Evolutionary conservation across 768 basidiomycete species (phyloP), one percentile per base, ranked within the genome.

Genomic region (Imleria badia): DNA sequence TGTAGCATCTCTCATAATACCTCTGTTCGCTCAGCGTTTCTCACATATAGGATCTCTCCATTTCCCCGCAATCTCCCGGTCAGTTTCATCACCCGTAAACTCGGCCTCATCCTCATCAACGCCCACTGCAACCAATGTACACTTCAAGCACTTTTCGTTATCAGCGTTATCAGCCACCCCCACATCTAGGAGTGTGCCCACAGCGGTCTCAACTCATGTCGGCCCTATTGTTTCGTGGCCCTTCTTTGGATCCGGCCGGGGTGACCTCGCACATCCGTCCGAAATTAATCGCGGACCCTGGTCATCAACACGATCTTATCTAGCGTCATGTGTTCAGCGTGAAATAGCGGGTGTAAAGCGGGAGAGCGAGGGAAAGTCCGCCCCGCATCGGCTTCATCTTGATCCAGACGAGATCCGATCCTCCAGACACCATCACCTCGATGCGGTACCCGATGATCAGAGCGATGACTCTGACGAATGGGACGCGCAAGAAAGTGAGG

Each of bases 211-310:
- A 46, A 74, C 79, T 47, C 81, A 85, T 46, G 76, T 92, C 41
- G 91, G 91, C 5, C 87, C 87, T 9, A 93, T 94, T 63, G 82
- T 93, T 46, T 91, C 90, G 4, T 94, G 91, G 91, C 87, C 91
- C 1, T 94, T 93, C 77, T 94, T 94, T 66, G 91, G 91, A 43
- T 87, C 89, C 5, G 84, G 86, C 59, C 80, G 91, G 38, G 91
- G 91, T 31, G 85, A 89, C 54, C 78, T 90, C 22, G 60, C 70
- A 3, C 86, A 87, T 60, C 85, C 84, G 4, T 72, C 76, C 20
- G 88, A 91, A 60, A 76, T 93, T 34, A 76, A 90, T 62, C 84
- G 91, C n/a, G 90, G 91, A 3, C 91, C 91, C 0, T 93, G 89
- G 87, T 54, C 76, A 3, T 77, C 78, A 6, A 79, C 84, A 3